Evolutionary conservation across 805 yeast species (phyloP).

Genomic region (Myxozyma neglecta): DNA sequence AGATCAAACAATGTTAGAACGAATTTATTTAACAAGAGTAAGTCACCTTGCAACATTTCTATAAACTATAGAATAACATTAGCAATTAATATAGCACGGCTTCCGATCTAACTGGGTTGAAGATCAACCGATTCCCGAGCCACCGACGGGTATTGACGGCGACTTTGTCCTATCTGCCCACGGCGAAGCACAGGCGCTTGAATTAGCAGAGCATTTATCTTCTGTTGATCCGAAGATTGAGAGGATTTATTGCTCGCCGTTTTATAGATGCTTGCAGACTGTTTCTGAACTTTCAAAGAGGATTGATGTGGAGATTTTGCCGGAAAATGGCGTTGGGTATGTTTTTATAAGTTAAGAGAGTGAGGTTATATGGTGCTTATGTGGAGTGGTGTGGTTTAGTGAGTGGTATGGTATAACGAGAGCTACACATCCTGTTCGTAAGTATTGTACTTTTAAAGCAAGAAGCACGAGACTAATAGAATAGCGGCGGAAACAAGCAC

Average conservation of each 20-base stretch:
- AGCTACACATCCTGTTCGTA: slow-evolving; percentile 60
- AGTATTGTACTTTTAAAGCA: not conserved
- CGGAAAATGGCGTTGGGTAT: slow-evolving; percentile 78
- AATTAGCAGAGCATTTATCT: slow-evolving; percentile 63
- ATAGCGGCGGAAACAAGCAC: slow-evolving; percentile 52
- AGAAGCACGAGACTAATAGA: not conserved
- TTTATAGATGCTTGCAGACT: slow-evolving; percentile 86
- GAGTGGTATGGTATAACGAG: slow-evolving; percentile 87
- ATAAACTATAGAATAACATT: not conserved
- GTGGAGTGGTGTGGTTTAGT: slow-evolving; percentile 2
- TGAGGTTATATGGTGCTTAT: not conserved
- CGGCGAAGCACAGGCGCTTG: slow-evolving; percentile 84
- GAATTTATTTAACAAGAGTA: slow-evolving; percentile 15
- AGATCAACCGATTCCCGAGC: slow-evolving; percentile 62
- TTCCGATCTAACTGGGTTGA: slow-evolving; percentile 82
- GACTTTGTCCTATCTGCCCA: slow-evolving; percentile 87
- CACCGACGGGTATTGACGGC: slow-evolving; percentile 86
- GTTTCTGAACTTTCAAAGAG: slow-evolving; percentile 64
- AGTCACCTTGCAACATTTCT: not conserved
- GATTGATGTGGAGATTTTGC: slow-evolving; percentile 56
- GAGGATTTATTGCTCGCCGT: slow-evolving; percentile 75
- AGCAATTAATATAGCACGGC: slow-evolving; percentile 57
- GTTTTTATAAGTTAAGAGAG: not conserved
- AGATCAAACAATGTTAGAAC: not conserved
- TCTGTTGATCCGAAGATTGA: slow-evolving; percentile 61